phyloP scores from a whole-genome alignment of 768 basidiomycete genomes.

The Boletus pseudo-olivaceus region DNA sequence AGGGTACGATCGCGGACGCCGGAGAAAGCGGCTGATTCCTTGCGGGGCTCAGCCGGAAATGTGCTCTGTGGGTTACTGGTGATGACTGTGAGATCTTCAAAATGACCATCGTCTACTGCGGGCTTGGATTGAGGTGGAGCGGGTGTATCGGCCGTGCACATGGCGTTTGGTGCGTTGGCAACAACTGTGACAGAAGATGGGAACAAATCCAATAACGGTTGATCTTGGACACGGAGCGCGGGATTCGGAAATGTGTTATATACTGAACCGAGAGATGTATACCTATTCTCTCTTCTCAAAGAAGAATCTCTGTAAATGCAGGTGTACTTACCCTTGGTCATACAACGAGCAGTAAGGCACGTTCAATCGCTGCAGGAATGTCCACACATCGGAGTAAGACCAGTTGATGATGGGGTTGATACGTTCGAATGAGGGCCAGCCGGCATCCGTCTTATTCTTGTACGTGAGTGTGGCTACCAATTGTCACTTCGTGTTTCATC shows the following conservation, averaged over 20 bases:
- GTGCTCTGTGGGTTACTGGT: constrained; percentile 17
- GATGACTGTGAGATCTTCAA: constrained; percentile 15
- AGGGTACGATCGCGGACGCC: neutral
- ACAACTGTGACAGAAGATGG: constrained; percentile 22
- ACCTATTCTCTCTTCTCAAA: constrained; percentile 45
- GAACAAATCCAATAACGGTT: constrained; percentile 7
- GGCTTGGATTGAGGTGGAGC: neutral
- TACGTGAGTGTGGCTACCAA: constrained; percentile 64
- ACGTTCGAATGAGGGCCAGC: constrained; percentile 87
- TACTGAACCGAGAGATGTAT: constrained; percentile 94
- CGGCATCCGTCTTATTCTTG: constrained; percentile 77
- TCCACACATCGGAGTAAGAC: constrained; percentile 89
- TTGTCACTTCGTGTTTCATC: neutral
- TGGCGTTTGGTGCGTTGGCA: constrained; percentile 16
- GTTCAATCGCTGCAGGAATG: constrained; percentile 66
- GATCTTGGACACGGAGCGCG: constrained; percentile 47
- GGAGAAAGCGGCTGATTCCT: neutral
- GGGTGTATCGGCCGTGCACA: constrained; percentile 15
- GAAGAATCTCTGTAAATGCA: neutral
- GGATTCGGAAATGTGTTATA: constrained; percentile 95
- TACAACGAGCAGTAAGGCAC: constrained; percentile 90
- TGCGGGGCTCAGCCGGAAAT: constrained; percentile 15
- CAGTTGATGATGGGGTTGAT: constrained; percentile 97
- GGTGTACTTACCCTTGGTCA: constrained; percentile 71
- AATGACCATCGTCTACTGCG: neutral